These are phyloP conservation scores for Tuber aestivum DNA, from an alignment of 495 filamentous ascomycete species.

Conservation along the genomic window DNA sequence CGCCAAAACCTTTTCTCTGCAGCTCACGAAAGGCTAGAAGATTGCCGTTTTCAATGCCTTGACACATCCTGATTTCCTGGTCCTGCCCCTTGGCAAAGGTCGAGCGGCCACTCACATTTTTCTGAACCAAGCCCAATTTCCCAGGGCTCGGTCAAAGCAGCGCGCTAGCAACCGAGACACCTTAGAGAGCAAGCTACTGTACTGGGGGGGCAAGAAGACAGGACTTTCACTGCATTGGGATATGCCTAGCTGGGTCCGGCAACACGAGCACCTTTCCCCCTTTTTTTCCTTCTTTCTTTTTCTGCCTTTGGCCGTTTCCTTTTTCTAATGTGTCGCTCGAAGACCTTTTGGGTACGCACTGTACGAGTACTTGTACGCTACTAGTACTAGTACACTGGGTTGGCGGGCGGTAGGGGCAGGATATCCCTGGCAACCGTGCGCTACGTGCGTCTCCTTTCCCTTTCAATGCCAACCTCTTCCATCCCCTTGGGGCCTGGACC, in stretches of 20 bases:
- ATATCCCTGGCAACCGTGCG: constrained; percentile 29
- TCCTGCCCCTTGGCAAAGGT: constrained; percentile 16
- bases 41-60: constrained; percentile 28
- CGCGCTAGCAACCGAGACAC: constrained; percentile 33
- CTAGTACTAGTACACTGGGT: too few species aligned
- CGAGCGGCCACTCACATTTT: constrained; percentile 29
- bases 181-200: constrained; percentile 20
- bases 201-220: constrained; percentile 12
- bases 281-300: constrained; percentile 28
- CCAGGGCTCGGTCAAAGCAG: constrained; percentile 37
- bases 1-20: background rate
- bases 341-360: constrained; percentile 30
- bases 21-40: constrained; percentile 1
- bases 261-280: constrained; percentile 31
- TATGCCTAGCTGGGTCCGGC: constrained; percentile 34
- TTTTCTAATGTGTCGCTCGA: constrained; percentile 35
- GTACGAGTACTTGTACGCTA: too few species aligned
- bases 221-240: constrained; percentile 34
- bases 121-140: constrained; percentile 31
- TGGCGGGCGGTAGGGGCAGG: constrained; percentile 25
- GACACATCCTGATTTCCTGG: constrained; percentile 16
- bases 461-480: constrained; percentile 33
- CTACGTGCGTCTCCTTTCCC: constrained; percentile 24
- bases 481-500: constrained; percentile 16
- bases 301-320: constrained; percentile 27